Conservation (phyloP, 2,329 filamentous ascomycete genomes). For the Hortaea sp. region DNA sequence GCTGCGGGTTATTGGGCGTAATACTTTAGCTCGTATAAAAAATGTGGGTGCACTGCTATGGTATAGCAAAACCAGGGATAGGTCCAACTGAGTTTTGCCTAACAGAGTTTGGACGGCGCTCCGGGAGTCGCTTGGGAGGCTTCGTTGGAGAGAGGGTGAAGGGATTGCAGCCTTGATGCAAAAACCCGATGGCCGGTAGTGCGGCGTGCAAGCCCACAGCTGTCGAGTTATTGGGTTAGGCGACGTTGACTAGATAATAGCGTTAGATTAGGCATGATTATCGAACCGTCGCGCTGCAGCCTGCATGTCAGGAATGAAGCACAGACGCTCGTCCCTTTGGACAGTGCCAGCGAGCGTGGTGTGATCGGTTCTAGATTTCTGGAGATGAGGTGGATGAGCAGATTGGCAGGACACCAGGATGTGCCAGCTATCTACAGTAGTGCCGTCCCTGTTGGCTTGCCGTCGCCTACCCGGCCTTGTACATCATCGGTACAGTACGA, state of each 20-base stretch:
- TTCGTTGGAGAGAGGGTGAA: too few species aligned
- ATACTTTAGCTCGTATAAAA: conserved; percentile 1
- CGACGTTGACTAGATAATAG: too few species aligned
- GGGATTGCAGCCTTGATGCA: too few species aligned
- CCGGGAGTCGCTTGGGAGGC: not conserved
- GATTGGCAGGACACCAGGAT: not conserved
- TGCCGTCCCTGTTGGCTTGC: too few species aligned
- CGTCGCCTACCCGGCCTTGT: too few species aligned
- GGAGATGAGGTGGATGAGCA: not conserved
- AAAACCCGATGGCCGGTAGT: too few species aligned
- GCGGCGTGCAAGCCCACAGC: too few species aligned
- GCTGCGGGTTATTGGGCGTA: not conserved
- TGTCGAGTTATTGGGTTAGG: too few species aligned
- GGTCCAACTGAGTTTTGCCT: not conserved
- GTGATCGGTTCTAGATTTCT: not conserved
- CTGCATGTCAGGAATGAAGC: not conserved
- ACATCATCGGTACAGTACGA: too few species aligned
- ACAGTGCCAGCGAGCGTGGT: not conserved
- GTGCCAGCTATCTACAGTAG: not conserved
- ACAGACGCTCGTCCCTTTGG: not conserved
- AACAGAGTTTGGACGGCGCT: not conserved
- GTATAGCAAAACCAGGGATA: not conserved
- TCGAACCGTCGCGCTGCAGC: not conserved
- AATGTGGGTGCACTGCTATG: not conserved
- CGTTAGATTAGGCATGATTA: not conserved